Base-by-base conservation (phyloP, 1,139 yeast genomes). In the Lodderomyces pseudojiufengensis region DNA sequence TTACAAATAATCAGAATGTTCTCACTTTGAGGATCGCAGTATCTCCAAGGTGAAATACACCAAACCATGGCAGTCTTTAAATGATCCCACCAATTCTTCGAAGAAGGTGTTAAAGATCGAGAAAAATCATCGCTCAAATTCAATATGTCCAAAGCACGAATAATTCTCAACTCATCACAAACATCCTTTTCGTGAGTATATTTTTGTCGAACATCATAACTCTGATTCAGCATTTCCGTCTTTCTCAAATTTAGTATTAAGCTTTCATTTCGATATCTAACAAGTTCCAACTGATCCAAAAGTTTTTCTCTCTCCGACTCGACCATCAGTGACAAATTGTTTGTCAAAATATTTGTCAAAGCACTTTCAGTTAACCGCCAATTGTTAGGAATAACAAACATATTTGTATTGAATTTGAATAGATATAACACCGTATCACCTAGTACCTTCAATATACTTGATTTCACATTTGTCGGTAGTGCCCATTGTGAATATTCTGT, bases 251-350 rank as follows among this genome's bases (percentile, higher is more conserved):
- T 78, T 31, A 78, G 63, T 68, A 80, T 77, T 33, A 83, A 59
- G n/a, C 87, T 80, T 53, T 82, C 86, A 51, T 84, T 84, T 49
- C 90, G 60, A 46, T 78, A 79, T 39, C 78, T 71, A n/a, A 80
- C 71, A 20, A 81, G 53, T 39, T 79, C 79, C 36, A 80, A 69
- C 37, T 79, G 82, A 32, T 71, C 74, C 24, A 61, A 59, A 1
- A 73, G 61, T 11, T 63, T 63, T 26, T 61, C 64, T 31, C 57
- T 59, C 43, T 57, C 63, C 10, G 41, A 31, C 14, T 45, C 42
- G 48, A 33, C 52, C 61, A 36, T 70, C 49, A 10, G 66, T 13
- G 28, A 22, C 5, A 60, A 30, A 55, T 73, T 50, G 55, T 63
- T 45, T 7, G 57, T 38, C 12, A 85, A 54, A 9, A 77, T 73